Percentiles rank a stretch among this genome's conserved stretches.
These are phyloP conservation scores for Helminthosporium solani DNA, from an alignment of 2,329 filamentous ascomycete species.

Conservation along the genomic window DNA sequence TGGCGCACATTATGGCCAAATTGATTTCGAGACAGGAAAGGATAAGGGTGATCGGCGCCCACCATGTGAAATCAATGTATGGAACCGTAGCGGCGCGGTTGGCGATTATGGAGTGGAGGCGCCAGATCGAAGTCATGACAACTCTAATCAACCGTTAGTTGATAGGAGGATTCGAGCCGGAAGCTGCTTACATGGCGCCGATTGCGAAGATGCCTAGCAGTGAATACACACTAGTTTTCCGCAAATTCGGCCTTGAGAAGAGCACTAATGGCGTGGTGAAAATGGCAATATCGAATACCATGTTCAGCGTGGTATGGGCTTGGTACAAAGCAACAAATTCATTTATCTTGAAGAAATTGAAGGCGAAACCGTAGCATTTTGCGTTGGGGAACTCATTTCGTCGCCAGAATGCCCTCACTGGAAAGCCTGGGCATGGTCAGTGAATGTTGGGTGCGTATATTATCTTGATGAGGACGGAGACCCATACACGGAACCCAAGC, in stretches of 20 bases:
- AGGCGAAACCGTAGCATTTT: constrained; percentile 36
- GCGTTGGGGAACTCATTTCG: constrained; percentile 12
- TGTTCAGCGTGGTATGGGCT: constrained; percentile 34
- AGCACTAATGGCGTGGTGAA: constrained; percentile 34
- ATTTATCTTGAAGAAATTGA: constrained; percentile 17
- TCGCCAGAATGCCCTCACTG: constrained; percentile 28
- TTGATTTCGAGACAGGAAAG: constrained; percentile 37
- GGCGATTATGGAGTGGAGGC: constrained; percentile 30
- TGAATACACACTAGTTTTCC: constrained; percentile 29
- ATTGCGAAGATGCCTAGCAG: constrained; percentile 34
- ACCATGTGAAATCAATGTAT: constrained; percentile 37
- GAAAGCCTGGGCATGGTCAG: constrained; percentile 14
- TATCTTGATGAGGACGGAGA: background rate
- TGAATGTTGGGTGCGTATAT: background rate
- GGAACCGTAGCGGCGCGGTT: constrained; percentile 32
- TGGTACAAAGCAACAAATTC: constrained; percentile 29
- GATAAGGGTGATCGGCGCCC: constrained; percentile 25
- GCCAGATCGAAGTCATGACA: constrained; percentile 32
- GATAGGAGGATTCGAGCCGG: background rate
- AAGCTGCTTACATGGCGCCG: constrained; percentile 32
- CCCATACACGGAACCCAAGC: constrained; percentile 32
- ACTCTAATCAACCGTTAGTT: constrained; percentile 18
- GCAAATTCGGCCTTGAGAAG: constrained; percentile 28
- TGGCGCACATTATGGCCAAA: constrained; percentile 37
- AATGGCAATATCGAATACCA: constrained; percentile 38